Percentiles rank a stretch among this genome's conserved stretches.
These are phyloP conservation scores for Martensiomyces pterosporus DNA, from an alignment of 192 early-diverging fungal species.

Conservation along the genomic window DNA sequence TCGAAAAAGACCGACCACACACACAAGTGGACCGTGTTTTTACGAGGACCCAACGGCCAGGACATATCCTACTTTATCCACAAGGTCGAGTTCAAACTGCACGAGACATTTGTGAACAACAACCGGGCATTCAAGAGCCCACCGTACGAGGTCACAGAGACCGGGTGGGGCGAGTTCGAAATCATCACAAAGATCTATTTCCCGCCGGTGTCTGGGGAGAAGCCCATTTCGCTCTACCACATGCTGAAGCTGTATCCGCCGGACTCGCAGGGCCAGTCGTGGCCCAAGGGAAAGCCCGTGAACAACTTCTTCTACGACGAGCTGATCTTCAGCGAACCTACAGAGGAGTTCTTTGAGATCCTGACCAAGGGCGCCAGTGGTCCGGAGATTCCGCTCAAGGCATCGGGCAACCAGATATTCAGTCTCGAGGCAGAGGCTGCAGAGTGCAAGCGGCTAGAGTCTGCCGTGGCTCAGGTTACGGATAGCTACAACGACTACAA, in stretches of 20 bases:
- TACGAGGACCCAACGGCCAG: constrained; percentile 80
- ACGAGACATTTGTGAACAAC: constrained; percentile 80
- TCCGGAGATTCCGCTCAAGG: constrained; percentile 52
- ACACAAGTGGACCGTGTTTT: constrained; percentile 92
- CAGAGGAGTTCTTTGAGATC: constrained; percentile 64
- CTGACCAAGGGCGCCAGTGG: constrained; percentile 52
- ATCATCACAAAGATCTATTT: constrained; percentile 92
- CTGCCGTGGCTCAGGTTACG: constrained; percentile 57
- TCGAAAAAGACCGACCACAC: constrained; percentile 80
- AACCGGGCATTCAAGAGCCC: constrained; percentile 63
- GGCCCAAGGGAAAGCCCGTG: constrained; percentile 50
- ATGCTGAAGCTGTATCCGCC: constrained; percentile 85
- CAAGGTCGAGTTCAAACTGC: constrained; percentile 91
- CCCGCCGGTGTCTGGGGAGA: constrained; percentile 68
- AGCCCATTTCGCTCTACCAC: constrained; percentile 79
- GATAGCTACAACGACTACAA: constrained; percentile 55
- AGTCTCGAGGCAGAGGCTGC: constrained; percentile 63
- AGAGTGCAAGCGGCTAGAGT: constrained; percentile 61
- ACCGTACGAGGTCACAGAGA: constrained; percentile 91
- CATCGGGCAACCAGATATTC: constrained; percentile 37
- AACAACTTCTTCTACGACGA: constrained; percentile 50
- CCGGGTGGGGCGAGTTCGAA: constrained; percentile 99
- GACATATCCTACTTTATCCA: constrained; percentile 82
- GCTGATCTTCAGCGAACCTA: constrained; percentile 79
- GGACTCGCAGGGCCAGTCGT: constrained; percentile 33